Conservation (phyloP, 176 grass and related monocot genomes). For the Triticum timopheevii region DNA sequence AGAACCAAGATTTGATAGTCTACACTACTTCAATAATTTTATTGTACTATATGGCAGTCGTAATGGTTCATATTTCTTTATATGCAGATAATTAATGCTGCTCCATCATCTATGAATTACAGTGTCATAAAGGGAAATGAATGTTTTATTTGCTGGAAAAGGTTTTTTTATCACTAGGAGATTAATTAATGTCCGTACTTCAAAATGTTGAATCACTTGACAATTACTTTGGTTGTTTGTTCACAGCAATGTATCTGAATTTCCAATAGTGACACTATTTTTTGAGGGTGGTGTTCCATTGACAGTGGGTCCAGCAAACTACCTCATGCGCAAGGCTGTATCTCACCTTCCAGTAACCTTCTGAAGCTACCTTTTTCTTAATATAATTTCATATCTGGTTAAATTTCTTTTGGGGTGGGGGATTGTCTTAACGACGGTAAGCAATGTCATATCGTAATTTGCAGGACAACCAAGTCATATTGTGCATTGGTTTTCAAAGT, state of each 20-base stretch:
- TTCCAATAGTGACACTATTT: constrained; percentile 76
- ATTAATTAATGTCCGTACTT: constrained; percentile 21
- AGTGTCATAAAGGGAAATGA: no score
- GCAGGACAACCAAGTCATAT: constrained; percentile 54
- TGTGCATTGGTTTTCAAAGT: constrained; percentile 93
- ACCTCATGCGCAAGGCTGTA: constrained; percentile 45
- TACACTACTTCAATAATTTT: no score
- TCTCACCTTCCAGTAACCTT: no score
- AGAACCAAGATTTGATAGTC: no score
- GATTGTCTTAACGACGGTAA: no score
- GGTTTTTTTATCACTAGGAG: constrained; percentile 35
- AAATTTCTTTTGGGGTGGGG: neutral
- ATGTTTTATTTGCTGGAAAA: constrained; percentile 37
- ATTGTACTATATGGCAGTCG: no score
- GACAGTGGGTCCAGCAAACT: constrained; percentile 70
- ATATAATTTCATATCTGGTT: neutral
- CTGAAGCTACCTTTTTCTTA: neutral
- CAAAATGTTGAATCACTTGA: constrained; percentile 2
- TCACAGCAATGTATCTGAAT: constrained; percentile 62
- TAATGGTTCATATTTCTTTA: neutral
- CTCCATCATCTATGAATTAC: no score
- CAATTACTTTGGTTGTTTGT: neutral
- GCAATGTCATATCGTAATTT: constrained; percentile 8
- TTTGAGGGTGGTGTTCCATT: constrained; percentile 74
- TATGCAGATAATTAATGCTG: neutral